Evolutionary conservation across 768 basidiomycete species (phyloP).

Genomic region (Lepiota venenata): DNA sequence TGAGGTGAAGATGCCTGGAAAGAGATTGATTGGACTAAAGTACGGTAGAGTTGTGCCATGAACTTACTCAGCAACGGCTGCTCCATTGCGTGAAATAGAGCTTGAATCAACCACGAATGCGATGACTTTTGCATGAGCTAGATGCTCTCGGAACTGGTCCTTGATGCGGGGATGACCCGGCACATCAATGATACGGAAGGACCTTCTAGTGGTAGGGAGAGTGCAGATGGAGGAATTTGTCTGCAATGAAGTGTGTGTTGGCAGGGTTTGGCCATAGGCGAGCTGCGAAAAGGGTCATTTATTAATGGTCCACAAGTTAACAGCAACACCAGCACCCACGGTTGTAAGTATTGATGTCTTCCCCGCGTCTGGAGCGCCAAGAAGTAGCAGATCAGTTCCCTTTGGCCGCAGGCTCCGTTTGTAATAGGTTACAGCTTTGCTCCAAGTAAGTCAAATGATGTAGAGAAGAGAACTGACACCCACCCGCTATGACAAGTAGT

Average conservation of each 20-base stretch:
- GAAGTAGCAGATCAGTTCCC: conserved; percentile 67
- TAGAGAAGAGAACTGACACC: conserved; percentile 18
- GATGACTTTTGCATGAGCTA: conserved; percentile 59
- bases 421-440: conserved; percentile 41
- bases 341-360: conserved; percentile 77
- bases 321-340: conserved; percentile 36
- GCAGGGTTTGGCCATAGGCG: conserved; percentile 56
- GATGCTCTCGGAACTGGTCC: conserved; percentile 65
- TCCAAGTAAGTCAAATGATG: background rate
- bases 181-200: conserved; percentile 62
- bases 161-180: conserved; percentile 85
- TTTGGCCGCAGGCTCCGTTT: conserved; percentile 40
- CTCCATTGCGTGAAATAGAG: conserved; percentile 71
- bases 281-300: conserved; percentile 40
- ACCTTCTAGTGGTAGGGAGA: conserved; percentile 37
- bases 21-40: background rate
- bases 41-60: background rate
- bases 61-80: conserved; percentile 77
- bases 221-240: conserved; percentile 52
- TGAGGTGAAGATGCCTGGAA: conserved; percentile 66
- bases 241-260: conserved; percentile 78
- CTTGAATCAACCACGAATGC: conserved; percentile 81
- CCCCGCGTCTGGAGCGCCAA: conserved; percentile 73
- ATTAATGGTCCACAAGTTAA: background rate
- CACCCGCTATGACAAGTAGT: conserved; percentile 40